phyloP scores from a whole-genome alignment of 306 rosid species.

The Macrotyloma uniflorum region DNA sequence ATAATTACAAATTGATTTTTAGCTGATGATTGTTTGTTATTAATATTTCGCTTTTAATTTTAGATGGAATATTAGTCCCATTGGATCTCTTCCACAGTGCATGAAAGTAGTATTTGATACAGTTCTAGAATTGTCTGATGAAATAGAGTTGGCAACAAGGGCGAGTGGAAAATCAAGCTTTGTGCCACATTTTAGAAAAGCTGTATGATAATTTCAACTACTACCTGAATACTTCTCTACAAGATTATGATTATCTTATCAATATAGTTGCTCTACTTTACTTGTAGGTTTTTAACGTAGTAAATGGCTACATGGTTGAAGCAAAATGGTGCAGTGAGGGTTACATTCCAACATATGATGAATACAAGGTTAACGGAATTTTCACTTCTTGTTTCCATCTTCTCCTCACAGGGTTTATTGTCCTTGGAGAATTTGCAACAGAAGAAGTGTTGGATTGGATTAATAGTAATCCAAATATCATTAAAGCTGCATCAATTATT shows the following conservation, averaged over 20 bases:
- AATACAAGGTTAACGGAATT: slow-evolving; percentile 27
- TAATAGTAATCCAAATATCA: slow-evolving; percentile 3
- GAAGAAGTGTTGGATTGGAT: slow-evolving; percentile 38
- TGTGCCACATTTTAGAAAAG: not conserved
- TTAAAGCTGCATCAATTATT: slow-evolving; percentile 11
- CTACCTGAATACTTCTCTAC: not conserved
- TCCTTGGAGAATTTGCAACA: slow-evolving; percentile 1
- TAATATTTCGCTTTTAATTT: not conserved
- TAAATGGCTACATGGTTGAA: slow-evolving; percentile 39
- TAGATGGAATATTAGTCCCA: slow-evolving; percentile 44
- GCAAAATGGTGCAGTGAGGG: slow-evolving; percentile 41
- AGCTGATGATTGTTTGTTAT: too few relatives aligned
- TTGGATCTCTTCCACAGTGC: slow-evolving; percentile 20
- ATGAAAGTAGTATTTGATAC: slow-evolving; percentile 30
- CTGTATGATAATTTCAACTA: not conserved
- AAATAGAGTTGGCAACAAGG: not conserved
- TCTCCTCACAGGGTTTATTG: not conserved
- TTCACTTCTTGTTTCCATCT: not conserved
- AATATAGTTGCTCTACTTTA: not conserved
- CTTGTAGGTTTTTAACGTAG: slow-evolving; percentile 19
- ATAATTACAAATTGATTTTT: not conserved
- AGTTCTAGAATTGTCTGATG: not conserved
- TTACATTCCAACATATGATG: slow-evolving; percentile 47
- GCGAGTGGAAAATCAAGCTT: slow-evolving; percentile 1
- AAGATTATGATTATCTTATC: not conserved